phyloP scores from a whole-genome alignment of 2,329 filamentous ascomycete genomes.

The Fonsecaea pedrosoi region DNA sequence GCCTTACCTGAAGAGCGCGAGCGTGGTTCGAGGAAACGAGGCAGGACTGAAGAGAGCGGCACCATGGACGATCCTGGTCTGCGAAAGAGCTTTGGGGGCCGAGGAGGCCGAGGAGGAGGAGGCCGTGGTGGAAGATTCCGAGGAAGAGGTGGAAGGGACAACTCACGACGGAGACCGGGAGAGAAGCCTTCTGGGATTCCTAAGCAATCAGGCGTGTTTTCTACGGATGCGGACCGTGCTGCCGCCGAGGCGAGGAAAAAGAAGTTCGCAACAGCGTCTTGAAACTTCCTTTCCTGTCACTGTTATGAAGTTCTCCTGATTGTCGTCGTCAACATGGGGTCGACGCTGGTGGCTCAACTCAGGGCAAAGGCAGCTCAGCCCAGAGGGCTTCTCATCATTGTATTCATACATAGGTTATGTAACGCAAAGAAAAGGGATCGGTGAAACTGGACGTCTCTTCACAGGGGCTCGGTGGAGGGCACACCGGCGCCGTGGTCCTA shows the following conservation, averaged over 20 bases:
- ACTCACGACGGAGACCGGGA: conserved; percentile 34
- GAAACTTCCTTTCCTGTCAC: conserved; percentile 1
- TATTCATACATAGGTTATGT: conserved; percentile 12
- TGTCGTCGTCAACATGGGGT: background rate
- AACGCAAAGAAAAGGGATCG: conserved; percentile 1
- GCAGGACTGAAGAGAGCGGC: conserved; percentile 45
- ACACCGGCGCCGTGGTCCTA: background rate
- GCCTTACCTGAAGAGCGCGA: conserved; percentile 52
- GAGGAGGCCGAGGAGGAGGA: conserved; percentile 36
- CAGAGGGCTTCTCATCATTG: background rate
- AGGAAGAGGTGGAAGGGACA: conserved; percentile 34
- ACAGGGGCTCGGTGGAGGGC: background rate
- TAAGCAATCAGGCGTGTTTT: conserved; percentile 34
- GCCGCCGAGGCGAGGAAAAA: conserved; percentile 58
- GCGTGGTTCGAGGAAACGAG: conserved; percentile 48
- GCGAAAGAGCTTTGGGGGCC: conserved; percentile 49
- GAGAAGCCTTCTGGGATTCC: conserved; percentile 42
- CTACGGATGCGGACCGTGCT: conserved; percentile 51
- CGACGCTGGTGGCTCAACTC: conserved; percentile 3
- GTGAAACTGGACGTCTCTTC: background rate
- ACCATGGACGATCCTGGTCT: conserved; percentile 48
- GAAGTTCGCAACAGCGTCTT: conserved; percentile 47
- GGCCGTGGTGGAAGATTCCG: conserved; percentile 37
- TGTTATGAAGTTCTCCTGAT: background rate
- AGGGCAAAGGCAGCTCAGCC: background rate